A percentile compares a stretch with the other conserved stretches of the same genome.
These are phyloP conservation scores for Cladophialophora immunda DNA, from an alignment of 2,329 filamentous ascomycete genomes.

Conservation along the genomic window DNA sequence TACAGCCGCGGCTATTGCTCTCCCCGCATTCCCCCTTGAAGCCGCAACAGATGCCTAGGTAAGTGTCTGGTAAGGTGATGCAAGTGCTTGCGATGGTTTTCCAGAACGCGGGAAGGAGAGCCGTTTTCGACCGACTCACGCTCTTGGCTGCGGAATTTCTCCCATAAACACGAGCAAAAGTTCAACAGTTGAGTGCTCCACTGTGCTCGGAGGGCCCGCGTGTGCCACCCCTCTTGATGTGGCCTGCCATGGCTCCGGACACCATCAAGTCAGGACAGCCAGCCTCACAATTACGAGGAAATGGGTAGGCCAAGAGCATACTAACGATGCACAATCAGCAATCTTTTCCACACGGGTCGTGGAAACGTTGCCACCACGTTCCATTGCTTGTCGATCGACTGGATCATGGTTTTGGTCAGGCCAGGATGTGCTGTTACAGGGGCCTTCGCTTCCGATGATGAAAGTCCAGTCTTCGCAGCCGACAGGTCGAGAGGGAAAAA, in stretches of 20 bases:
- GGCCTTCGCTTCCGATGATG: slow-evolving; percentile 7
- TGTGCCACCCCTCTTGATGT: slow-evolving; percentile 9
- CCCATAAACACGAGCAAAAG: slow-evolving; percentile 20
- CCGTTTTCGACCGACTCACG: slow-evolving; percentile 12
- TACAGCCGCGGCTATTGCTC: background rate
- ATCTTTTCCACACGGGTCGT: slow-evolving; percentile 2
- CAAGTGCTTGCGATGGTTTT: background rate
- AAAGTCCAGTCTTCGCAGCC: slow-evolving; percentile 2
- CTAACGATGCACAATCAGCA: slow-evolving; percentile 25
- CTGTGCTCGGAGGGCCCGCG: slow-evolving; percentile 6
- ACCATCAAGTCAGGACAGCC: background rate
- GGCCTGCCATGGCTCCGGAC: background rate
- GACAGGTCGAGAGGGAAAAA: slow-evolving; percentile 1
- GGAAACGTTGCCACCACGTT: slow-evolving; percentile 19
- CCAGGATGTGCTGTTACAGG: slow-evolving; percentile 3
- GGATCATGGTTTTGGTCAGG: background rate
- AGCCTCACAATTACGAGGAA: slow-evolving; percentile 12
- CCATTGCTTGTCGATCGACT: slow-evolving; percentile 9
- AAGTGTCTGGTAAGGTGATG: background rate
- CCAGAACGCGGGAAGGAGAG: background rate
- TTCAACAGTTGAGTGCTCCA: slow-evolving; percentile 5
- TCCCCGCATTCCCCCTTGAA: background rate
- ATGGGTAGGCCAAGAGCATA: slow-evolving; percentile 13
- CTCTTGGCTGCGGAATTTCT: slow-evolving; percentile 7
- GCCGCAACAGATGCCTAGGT: background rate